These are phyloP conservation scores for Salvia hispanica DNA, from an alignment of 257 asterid genomes.

Conservation along the genomic window DNA sequence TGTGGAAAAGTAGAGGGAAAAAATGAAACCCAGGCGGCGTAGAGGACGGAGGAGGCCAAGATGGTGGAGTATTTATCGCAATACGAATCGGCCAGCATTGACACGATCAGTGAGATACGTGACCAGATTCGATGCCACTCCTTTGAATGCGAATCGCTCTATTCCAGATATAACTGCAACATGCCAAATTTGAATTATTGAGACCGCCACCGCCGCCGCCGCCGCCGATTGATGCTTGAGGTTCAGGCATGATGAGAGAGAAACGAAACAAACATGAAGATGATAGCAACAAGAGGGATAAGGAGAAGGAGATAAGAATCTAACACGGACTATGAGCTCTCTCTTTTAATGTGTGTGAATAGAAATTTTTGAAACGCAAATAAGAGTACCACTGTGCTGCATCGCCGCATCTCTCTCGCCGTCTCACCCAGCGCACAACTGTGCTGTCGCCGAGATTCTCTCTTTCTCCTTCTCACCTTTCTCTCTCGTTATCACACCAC, in stretches of 20 bases:
- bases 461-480: too few species aligned
- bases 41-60: conserved; percentile 57
- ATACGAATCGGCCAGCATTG: conserved; percentile 77
- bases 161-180: conserved; percentile 69
- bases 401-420: too few species aligned
- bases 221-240: conserved; percentile 33
- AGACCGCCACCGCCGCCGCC: too few species aligned
- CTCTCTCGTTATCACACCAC: too few species aligned
- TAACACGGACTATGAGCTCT: neutral
- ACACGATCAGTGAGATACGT: conserved; percentile 77
- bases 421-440: too few species aligned
- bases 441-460: too few species aligned
- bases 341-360: neutral
- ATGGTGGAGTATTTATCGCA: conserved; percentile 69
- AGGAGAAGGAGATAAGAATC: conserved; percentile 18
- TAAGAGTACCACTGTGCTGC: too few species aligned
- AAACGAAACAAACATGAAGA: neutral
- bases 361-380: too few species aligned
- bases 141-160: conserved; percentile 94
- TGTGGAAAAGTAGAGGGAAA: too few species aligned
- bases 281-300: neutral
- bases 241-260: conserved; percentile 40
- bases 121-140: conserved; percentile 92
- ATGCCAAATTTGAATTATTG: neutral
- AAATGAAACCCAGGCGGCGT: conserved; percentile 37